These are phyloP conservation scores for Cenococcum geophilum DNA, from an alignment of 495 filamentous ascomycete species.

Conservation along the genomic window DNA sequence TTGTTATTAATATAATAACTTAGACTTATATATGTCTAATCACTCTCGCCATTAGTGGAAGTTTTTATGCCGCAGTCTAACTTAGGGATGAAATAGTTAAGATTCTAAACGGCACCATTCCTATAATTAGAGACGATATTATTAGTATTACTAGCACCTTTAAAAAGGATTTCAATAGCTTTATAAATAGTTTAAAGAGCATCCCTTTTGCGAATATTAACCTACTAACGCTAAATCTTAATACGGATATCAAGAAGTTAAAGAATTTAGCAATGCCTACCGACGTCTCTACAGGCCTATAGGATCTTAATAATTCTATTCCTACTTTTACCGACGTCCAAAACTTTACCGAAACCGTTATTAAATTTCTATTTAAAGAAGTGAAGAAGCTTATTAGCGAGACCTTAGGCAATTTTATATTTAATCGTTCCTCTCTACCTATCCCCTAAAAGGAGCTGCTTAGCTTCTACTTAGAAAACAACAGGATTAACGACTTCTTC, in stretches of 20 bases:
- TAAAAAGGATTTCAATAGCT: constrained; percentile 54
- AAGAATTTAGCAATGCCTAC: constrained; percentile 60
- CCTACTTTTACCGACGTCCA: constrained; percentile 73
- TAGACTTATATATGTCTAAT: constrained; percentile 84
- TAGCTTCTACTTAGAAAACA: constrained; percentile 81
- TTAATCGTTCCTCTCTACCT: constrained; percentile 70
- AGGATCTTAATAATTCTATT: constrained; percentile 62
- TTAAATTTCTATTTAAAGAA: constrained; percentile 69
- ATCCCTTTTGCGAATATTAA: constrained; percentile 34
- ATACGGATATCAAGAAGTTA: constrained; percentile 53
- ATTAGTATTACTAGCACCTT: constrained; percentile 50
- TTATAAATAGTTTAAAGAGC: constrained; percentile 46
- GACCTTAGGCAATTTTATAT: constrained; percentile 61
- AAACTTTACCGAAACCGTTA: constrained; percentile 64
- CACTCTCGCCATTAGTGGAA: constrained; percentile 69
- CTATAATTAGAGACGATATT: constrained; percentile 58
- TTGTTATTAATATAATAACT: constrained; percentile 82
- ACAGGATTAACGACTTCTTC: constrained; percentile 84
- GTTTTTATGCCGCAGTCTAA: constrained; percentile 60
- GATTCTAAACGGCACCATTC: constrained; percentile 67
- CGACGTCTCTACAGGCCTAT: constrained; percentile 56
- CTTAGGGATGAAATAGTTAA: constrained; percentile 64
- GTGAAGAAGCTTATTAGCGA: constrained; percentile 64
- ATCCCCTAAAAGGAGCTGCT: constrained; percentile 73
- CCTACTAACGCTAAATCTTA: no score